A percentile compares a stretch with the other conserved stretches of the same genome.
phyloP scores from a whole-genome alignment of 371 early-diverging fungal genomes.

The Choanephora cucurbitarum region DNA sequence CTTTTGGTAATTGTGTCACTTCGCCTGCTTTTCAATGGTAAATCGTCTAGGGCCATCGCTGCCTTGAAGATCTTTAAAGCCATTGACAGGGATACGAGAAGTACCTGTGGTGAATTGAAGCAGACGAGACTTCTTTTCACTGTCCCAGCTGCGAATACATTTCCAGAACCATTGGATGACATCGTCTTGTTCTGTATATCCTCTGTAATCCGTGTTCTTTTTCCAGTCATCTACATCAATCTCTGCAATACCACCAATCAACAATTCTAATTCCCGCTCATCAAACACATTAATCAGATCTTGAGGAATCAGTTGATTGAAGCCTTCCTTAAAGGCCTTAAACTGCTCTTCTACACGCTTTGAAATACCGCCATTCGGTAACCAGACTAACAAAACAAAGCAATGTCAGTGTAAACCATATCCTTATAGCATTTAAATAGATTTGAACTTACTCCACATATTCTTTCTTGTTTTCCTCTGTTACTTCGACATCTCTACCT shows the following conservation, averaged over 20 bases:
- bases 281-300: constrained; percentile 95
- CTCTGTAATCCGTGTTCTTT: constrained; percentile 97
- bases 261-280: constrained; percentile 96
- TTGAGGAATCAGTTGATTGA: constrained; percentile 94
- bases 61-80: constrained; percentile 97
- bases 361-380: constrained; percentile 82
- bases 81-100: constrained; percentile 97
- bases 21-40: constrained; percentile 95
- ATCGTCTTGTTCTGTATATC: constrained; percentile 94
- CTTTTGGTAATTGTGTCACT: constrained; percentile 82
- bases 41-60: constrained; percentile 96
- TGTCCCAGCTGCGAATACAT: constrained; percentile 85
- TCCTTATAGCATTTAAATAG: too few species aligned
- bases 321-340: constrained; percentile 91
- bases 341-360: constrained; percentile 94
- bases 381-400: constrained; percentile 62
- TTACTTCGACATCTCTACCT: constrained; percentile 93
- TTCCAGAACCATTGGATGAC: constrained; percentile 99
- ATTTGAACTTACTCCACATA: constrained; percentile 76
- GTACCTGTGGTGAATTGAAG: constrained; percentile 99
- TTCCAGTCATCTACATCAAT: constrained; percentile 99
- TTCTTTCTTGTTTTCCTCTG: constrained; percentile 96
- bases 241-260: constrained; percentile 98
- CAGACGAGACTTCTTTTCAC: constrained; percentile 92
- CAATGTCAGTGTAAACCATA: neutral